Evolutionary conservation across 2,329 filamentous ascomycete genomes (phyloP).

Genomic region (Xylaria sp.): DNA sequence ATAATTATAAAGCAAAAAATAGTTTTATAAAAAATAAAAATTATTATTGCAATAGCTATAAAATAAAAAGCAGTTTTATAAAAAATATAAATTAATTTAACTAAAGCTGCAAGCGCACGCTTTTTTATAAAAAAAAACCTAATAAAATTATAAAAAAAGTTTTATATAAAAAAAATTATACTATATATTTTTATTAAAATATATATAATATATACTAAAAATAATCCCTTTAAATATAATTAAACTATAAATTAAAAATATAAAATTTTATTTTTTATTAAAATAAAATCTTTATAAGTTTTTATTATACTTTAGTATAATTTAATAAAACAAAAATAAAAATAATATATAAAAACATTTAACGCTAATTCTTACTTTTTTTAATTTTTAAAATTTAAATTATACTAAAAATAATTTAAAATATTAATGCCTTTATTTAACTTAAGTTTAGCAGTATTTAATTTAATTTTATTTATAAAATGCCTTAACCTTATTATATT

Average conservation of each 20-base stretch:
- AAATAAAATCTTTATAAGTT: no score
- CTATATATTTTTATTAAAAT: neutral
- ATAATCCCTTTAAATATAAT: neutral
- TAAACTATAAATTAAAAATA: neutral
- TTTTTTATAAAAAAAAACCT: no score
- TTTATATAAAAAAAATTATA: no score
- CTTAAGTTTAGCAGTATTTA: neutral
- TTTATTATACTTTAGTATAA: slow-evolving; percentile 10
- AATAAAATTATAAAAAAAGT: no score
- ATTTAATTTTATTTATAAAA: slow-evolving; percentile 6
- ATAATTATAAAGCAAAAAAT: no score
- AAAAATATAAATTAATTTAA: no score
- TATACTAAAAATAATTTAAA: slow-evolving; percentile 6
- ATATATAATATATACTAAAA: slow-evolving; percentile 12
- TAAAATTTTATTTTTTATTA: no score
- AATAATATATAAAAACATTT: no score
- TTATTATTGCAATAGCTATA: neutral
- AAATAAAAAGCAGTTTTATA: no score
- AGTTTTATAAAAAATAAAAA: no score
- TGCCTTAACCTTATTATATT: neutral
- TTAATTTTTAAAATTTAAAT: slow-evolving; percentile 6
- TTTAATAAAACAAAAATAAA: slow-evolving; percentile 3
- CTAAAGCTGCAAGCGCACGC: no score
- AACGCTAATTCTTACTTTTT: no score
- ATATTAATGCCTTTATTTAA: neutral